Percentiles rank a stretch among this genome's conserved stretches.
Evolutionary conservation across 1,284 basidiomycete species (phyloP).

Genomic region (Fomitopsis betulina): DNA sequence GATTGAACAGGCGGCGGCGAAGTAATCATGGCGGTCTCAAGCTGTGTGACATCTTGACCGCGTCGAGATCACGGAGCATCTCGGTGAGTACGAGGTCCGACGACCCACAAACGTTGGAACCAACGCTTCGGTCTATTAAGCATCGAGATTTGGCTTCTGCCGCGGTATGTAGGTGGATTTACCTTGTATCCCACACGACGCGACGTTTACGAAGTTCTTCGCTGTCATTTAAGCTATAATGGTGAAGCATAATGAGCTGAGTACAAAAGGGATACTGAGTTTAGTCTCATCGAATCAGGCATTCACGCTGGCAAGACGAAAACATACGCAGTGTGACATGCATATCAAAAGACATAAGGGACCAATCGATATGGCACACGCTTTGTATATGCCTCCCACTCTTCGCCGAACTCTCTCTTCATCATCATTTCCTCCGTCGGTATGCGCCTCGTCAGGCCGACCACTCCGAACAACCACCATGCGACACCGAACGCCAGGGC

Average conservation of each 20-base stretch:
- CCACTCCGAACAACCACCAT: not conserved
- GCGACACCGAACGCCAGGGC: not conserved
- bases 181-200: not conserved
- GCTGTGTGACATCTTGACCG: no score
- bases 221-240: not conserved
- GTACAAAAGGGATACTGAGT: no score
- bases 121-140: not conserved
- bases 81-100: not conserved
- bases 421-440: slow-evolving; percentile 11
- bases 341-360: slow-evolving; percentile 7
- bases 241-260: not conserved
- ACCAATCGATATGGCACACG: slow-evolving; percentile 9
- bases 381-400: slow-evolving; percentile 13
- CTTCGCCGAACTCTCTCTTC: slow-evolving; percentile 10
- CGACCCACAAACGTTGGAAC: not conserved
- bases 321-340: no score
- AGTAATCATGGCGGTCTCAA: no score
- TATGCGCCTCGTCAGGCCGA: not conserved
- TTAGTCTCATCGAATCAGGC: no score
- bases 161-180: not conserved
- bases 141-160: not conserved
- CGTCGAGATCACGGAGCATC: no score
- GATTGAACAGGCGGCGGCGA: no score
- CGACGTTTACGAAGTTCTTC: not conserved
- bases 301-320: no score